phyloP scores from a whole-genome alignment of 164 flowering plant species.

The Nymphaea thermarum region DNA sequence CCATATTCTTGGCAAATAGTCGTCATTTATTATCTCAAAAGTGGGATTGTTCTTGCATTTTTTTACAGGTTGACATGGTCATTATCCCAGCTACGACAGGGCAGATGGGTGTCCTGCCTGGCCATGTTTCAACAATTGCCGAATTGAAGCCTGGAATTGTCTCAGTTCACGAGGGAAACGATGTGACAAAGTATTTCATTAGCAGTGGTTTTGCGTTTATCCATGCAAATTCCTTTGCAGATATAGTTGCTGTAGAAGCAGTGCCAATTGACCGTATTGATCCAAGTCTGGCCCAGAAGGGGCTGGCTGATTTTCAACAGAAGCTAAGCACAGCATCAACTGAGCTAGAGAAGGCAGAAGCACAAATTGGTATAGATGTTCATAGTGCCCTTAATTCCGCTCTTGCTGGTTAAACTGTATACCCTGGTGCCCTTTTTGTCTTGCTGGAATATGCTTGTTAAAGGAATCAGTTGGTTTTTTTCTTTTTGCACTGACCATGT shows the following conservation, averaged over 20 bases:
- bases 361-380: conserved; percentile 84
- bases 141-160: conserved; percentile 79
- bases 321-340: conserved; percentile 72
- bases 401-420: conserved; percentile 37
- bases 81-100: conserved; percentile 82
- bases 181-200: conserved; percentile 60
- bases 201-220: conserved; percentile 88
- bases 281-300: conserved; percentile 56
- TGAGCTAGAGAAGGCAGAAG: conserved; percentile 86
- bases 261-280: conserved; percentile 71
- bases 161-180: conserved; percentile 72
- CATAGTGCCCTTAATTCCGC: conserved; percentile 73
- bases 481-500: no score
- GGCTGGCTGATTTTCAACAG: conserved; percentile 77
- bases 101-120: conserved; percentile 90
- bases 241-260: conserved; percentile 72
- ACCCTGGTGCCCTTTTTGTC: no score
- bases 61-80: conserved; percentile 73
- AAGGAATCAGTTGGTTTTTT: no score
- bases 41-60: no score
- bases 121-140: conserved; percentile 81
- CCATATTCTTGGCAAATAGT: no score
- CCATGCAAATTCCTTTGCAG: conserved; percentile 80
- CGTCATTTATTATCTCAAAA: no score
- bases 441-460: no score